Base-by-base conservation (phyloP, 1,284 basidiomycete genomes). In the Apiotrichum mycotoxinovorans region DNA sequence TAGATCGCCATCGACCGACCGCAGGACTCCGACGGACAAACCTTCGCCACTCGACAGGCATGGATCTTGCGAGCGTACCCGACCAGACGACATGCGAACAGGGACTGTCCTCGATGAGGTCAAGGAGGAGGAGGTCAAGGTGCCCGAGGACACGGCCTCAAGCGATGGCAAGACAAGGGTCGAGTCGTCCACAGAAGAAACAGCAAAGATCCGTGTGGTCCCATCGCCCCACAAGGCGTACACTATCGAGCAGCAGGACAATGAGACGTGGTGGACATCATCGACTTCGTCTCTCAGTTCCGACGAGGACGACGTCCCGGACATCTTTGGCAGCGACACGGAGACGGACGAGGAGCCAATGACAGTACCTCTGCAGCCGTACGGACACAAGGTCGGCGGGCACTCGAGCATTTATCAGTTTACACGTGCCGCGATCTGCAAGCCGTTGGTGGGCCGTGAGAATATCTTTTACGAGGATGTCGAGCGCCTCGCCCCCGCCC, bases 381-480 rank as follows among this genome's bases (percentile, higher is more conserved):
- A 96, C 78, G 86, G 91, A 54, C 97, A 99, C 71, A 94, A 98
- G 77, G 95, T 99, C 25, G 95, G 95, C 42, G 95, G 95, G 1
- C 95, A 99, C 76, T 91, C 85, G 66, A 88, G 91, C 60, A 97
- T 99, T 69, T 98, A 98, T 79, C 94, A 94, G 74, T 98, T 99
- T 70, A 98, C 95, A 2, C 91, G 92, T 66, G 84, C 93, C 54
- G 95, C 96, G 12, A 93, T 99, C 20, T 99, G 95, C 83, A 99
- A 99, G 91, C 95, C 95, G 20, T 84, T 98, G 11, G 92, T 97
- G 17, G 93, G 91, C 22, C 85, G 93, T 50, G 95, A 99, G 78
- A 98, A 99, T 73, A 81, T 97, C 50, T 98, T 99, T 72, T 99
- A 99, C 74, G 95, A 99, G 75, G 86, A 93, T 1, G 91, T 98